A percentile compares a stretch with the other conserved stretches of the same genome.
Conservation (phyloP, 306 rosid species). For the Fagus sylvatica region DNA sequence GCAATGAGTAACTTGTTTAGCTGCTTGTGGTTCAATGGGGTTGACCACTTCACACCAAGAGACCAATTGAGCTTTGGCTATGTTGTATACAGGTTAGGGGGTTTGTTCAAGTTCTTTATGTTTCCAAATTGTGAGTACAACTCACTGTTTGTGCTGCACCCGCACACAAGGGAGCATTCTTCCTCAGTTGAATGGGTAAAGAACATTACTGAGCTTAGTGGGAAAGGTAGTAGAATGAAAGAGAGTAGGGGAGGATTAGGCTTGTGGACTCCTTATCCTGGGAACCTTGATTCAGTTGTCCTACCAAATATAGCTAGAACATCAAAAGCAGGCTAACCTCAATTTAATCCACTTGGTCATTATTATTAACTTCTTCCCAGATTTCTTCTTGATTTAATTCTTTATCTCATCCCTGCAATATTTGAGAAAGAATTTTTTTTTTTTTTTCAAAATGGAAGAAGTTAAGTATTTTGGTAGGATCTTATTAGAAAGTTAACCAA, state of each 20-base stretch:
- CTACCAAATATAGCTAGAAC: constrained; percentile 71
- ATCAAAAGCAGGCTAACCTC: constrained; percentile 86
- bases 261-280: constrained; percentile 90
- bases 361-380: neutral
- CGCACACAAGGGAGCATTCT: constrained; percentile 97
- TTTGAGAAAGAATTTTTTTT: neutral
- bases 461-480: neutral
- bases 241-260: constrained; percentile 94
- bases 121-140: constrained; percentile 95
- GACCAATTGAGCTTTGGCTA: constrained; percentile 98
- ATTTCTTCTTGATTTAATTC: constrained; percentile 6
- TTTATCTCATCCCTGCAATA: neutral
- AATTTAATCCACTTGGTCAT: neutral
- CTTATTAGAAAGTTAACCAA: neutral
- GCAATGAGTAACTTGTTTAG: constrained; percentile 79
- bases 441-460: no score
- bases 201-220: constrained; percentile 60
- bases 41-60: constrained; percentile 93
- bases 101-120: constrained; percentile 69
- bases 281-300: constrained; percentile 62
- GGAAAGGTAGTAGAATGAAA: constrained; percentile 48
- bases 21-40: constrained; percentile 99
- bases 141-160: constrained; percentile 92
- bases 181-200: constrained; percentile 98
- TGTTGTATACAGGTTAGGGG: constrained; percentile 78